phyloP scores from a whole-genome alignment of 495 filamentous ascomycete species.

The Hypomontagnella submonticulosa region DNA sequence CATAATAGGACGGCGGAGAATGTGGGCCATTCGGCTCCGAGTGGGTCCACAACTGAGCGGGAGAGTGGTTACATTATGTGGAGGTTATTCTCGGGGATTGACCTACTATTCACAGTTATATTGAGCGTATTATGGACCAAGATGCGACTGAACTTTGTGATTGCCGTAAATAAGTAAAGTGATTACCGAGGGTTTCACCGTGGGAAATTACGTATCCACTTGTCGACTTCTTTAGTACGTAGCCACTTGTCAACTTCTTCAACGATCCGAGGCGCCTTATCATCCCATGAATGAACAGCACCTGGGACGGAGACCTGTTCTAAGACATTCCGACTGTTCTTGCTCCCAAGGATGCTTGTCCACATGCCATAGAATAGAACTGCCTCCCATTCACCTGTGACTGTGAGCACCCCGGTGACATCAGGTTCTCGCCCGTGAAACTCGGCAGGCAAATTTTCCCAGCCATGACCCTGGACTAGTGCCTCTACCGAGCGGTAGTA shows the following conservation, averaged over 20 bases:
- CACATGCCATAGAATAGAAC: conserved; percentile 26
- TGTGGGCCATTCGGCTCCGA: too few species aligned
- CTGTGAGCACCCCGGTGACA: conserved; percentile 34
- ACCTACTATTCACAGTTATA: too few species aligned
- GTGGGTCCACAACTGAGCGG: too few species aligned
- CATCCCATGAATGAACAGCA: conserved; percentile 34
- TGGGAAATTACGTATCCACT: conserved; percentile 29
- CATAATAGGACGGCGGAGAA: too few species aligned
- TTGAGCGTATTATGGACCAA: too few species aligned
- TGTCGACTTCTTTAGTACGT: conserved; percentile 39
- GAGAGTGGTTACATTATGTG: too few species aligned
- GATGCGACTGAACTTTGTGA: too few species aligned
- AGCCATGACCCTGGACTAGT: conserved; percentile 36
- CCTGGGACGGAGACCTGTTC: conserved; percentile 30
- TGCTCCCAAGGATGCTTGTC: conserved; percentile 25
- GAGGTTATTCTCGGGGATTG: too few species aligned
- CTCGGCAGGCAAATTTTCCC: conserved; percentile 38
- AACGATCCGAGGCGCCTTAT: conserved; percentile 31
- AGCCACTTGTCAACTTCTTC: conserved; percentile 44
- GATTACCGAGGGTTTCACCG: not conserved
- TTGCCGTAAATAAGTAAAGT: not conserved
- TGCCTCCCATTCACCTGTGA: conserved; percentile 30
- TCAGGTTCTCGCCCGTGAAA: conserved; percentile 38
- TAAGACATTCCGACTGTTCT: conserved; percentile 29
- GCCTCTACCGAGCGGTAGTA: conserved; percentile 38